Evolutionary conservation across 345 rosid species (phyloP), one percentile per base, ranked within the genome.

Genomic region (Kernera saxatilis): DNA sequence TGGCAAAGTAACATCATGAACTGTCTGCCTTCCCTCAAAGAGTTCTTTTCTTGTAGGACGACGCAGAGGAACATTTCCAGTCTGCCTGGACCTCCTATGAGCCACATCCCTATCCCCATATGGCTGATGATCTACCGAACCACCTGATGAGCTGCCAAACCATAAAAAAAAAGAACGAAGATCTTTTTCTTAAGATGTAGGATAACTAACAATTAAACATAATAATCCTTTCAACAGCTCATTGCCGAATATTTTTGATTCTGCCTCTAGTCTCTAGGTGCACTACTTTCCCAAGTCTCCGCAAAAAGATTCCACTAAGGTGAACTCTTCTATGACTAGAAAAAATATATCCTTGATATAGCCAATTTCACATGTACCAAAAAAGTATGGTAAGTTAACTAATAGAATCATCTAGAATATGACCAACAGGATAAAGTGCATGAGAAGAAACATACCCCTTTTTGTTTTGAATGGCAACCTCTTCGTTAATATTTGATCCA

Each of bases 381-480:
- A 18, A 51, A 17, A 68, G 19, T 8, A 39, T 5, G 43, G 22
- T n/a, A 40, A 19, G 3, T 37, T 18, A 15, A 39, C 26, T 14
- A 53, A 12, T 9, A 35, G 17, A 23, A 35, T 13, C 9, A 4
- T 2, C 45, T 21, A 15, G 23, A 37, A 36, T 50, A 37, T 5
- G 40, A 17, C 18, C 29, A 37, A 7, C 27, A 12, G 8, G 26
- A 17, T 13, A 45, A 12, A 35, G 18, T 17, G 15, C 26, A 25
- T 8, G 8, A 23, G 32, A 32, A 5, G 50, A 58, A 50, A 54
- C 73, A 27, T 82, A 90, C 98, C 91, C 79, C 61, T 78, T 88
- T 59, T 79, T 83, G 32, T 80, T 58, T 29, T 21, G 68, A 76
- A 36, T 49, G 15, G 59, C 64, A 35, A 14, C 39, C 25, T 69